Percentiles rank a stretch among this genome's conserved stretches.
phyloP scores from a whole-genome alignment of 2,329 filamentous ascomycete species.

The Neopestalotiopsis sp. region DNA sequence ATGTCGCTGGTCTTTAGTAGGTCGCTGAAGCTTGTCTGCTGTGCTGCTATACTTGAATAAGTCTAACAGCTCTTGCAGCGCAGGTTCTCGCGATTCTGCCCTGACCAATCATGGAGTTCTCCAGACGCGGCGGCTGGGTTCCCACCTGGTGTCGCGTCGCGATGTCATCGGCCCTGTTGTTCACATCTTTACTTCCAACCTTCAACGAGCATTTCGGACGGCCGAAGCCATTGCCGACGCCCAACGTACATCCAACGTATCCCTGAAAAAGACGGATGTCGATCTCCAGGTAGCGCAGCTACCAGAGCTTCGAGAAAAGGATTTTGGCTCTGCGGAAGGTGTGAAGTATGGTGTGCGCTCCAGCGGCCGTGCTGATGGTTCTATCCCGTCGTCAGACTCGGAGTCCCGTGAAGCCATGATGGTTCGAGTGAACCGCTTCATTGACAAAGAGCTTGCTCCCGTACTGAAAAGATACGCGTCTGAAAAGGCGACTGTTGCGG shows the following conservation, averaged over 20 bases:
- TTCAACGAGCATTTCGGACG: constrained; percentile 75
- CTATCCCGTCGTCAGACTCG: constrained; percentile 33
- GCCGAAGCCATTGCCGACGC: constrained; percentile 68
- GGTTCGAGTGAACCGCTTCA: constrained; percentile 66
- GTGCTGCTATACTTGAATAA: neutral
- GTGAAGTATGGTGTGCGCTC: constrained; percentile 52
- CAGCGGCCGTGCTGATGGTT: constrained; percentile 46
- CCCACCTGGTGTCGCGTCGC: constrained; percentile 55
- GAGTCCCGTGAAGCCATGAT: constrained; percentile 74
- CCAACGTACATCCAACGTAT: constrained; percentile 40
- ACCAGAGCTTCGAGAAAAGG: constrained; percentile 69
- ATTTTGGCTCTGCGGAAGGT: constrained; percentile 76
- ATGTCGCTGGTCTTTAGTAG: constrained; percentile 79
- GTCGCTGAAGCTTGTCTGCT: constrained; percentile 27
- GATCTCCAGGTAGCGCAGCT: constrained; percentile 44
- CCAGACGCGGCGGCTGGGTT: constrained; percentile 75
- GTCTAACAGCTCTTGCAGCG: constrained; percentile 53
- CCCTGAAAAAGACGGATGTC: neutral
- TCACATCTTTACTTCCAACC: constrained; percentile 79
- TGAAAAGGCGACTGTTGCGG: constrained; percentile 53
- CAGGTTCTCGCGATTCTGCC: constrained; percentile 79
- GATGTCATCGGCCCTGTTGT: constrained; percentile 45
- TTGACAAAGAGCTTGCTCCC: constrained; percentile 67
- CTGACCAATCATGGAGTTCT: constrained; percentile 83
- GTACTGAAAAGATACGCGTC: constrained; percentile 45